phyloP scores from a whole-genome alignment of 768 basidiomycete genomes.

The Candolleomyces eurysporus region DNA sequence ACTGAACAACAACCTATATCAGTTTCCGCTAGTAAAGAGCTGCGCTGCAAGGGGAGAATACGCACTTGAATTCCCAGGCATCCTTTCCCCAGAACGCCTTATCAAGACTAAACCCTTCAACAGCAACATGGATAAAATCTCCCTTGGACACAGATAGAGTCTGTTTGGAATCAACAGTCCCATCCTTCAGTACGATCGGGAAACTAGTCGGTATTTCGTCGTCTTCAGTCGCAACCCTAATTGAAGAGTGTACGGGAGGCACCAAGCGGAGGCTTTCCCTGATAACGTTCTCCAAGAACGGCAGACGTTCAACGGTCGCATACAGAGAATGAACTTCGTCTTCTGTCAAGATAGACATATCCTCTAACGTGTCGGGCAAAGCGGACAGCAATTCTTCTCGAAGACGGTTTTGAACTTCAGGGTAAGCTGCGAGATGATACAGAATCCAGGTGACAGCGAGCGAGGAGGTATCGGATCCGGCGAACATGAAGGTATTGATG shows the following conservation, averaged over 20 bases:
- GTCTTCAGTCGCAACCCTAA: conserved; percentile 74
- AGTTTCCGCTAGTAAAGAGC: neutral
- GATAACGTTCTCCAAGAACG: conserved; percentile 73
- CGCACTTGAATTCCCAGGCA: conserved; percentile 80
- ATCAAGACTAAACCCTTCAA: conserved; percentile 80
- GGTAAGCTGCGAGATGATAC: conserved; percentile 67
- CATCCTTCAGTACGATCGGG: conserved; percentile 54
- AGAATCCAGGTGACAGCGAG: conserved; percentile 84
- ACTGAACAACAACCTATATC: conserved; percentile 31
- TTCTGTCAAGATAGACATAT: conserved; percentile 47
- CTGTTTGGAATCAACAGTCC: conserved; percentile 38
- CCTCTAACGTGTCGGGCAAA: conserved; percentile 33
- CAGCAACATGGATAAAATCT: conserved; percentile 71
- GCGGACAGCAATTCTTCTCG: conserved; percentile 62
- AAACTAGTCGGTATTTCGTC: conserved; percentile 73
- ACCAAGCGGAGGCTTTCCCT: conserved; percentile 76
- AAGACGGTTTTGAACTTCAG: conserved; percentile 64
- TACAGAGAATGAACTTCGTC: conserved; percentile 68
- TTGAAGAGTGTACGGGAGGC: conserved; percentile 78
- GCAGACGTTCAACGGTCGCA: conserved; percentile 53
- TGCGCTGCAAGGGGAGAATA: neutral
- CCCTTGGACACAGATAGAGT: conserved; percentile 62
- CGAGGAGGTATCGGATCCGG: conserved; percentile 85
- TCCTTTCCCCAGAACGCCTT: conserved; percentile 77
- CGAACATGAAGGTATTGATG: conserved; percentile 89